Evolutionary conservation across 129 eudicot species (phyloP), one percentile per base, ranked within the genome.

Genomic region (Pittosporum tobira): DNA sequence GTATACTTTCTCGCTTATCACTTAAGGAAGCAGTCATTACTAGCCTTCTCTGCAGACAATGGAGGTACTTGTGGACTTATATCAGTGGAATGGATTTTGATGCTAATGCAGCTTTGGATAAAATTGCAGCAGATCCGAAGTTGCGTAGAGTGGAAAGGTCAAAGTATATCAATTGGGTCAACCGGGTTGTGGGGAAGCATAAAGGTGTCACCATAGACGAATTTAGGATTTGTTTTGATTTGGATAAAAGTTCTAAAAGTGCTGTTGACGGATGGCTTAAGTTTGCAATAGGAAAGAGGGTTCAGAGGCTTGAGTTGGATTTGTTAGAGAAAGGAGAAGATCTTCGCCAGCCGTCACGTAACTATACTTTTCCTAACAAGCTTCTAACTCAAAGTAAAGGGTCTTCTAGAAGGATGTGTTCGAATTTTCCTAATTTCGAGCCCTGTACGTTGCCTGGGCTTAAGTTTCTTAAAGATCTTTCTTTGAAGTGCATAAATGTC

Each of bases 21-120:
- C 74, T 84, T 19, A 84, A 75, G 29, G 88, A 84, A 54, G 88
- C 94, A 6, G 77, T 67, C 19, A 40, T 23, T 27, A 84, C 82
- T 14, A 80, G 87, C 59, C 65, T 5, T 56, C 59, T 84, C 3
- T 80, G 88, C 15, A 64, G 56, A 57, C 54, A 75, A 65, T 80
- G 87, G 94, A 62, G 75, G 50, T 58, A 76, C 62, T 30, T 84
- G 42, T 84, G 93, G 87, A 73, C 73, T 22, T 66, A 52, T 57
- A 45, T 56, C 5, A 61, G 68, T 61, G 36, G 67, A 30, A 16
- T 84, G 51, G 79, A 84, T 48, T 84, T 84, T 51, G 81, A 75
- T 69, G 78, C 67, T 44, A 60, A 62, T 54, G 83, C 73, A 20
- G 42, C 46, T 67, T 63, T 75, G 36, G 71, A 69, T 48, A 69